Conservation (phyloP, 768 basidiomycete genomes). For the Trametes villosa region DNA sequence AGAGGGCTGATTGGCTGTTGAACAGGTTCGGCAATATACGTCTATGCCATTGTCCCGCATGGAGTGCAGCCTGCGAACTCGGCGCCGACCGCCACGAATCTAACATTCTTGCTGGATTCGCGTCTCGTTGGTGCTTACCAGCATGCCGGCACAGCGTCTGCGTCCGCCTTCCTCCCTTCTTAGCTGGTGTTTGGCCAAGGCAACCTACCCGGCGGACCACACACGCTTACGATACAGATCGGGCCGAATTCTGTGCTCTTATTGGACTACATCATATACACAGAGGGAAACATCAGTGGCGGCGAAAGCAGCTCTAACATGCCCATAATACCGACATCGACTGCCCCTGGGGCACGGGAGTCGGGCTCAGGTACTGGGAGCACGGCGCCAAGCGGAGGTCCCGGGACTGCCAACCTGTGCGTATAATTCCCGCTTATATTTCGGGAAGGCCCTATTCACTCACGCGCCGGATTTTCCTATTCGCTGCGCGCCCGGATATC, state of each 20-base stretch:
- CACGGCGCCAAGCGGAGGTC: slow-evolving; percentile 30
- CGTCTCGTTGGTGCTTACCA: slow-evolving; percentile 34
- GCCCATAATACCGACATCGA: slow-evolving; percentile 15
- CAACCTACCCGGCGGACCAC: slow-evolving; percentile 43
- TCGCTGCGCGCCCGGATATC: slow-evolving; percentile 28
- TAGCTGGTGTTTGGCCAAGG: slow-evolving; percentile 43
- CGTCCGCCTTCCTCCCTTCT: slow-evolving; percentile 37
- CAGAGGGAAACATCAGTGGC: slow-evolving; percentile 14
- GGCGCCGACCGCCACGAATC: slow-evolving; percentile 46
- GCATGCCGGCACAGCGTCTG: slow-evolving; percentile 33
- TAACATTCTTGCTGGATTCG: slow-evolving; percentile 50
- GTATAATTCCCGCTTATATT: slow-evolving; percentile 41
- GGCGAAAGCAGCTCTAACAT: slow-evolving; percentile 20
- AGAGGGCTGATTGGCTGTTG: slow-evolving; percentile 8
- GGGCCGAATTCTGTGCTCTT: slow-evolving; percentile 50
- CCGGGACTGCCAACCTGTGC: slow-evolving; percentile 35
- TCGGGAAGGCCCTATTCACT: slow-evolving; percentile 34
- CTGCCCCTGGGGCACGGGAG: slow-evolving; percentile 19
- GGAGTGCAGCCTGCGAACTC: slow-evolving; percentile 29
- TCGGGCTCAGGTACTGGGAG: slow-evolving; percentile 27
- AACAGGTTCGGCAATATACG: slow-evolving; percentile 53
- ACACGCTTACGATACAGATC: slow-evolving; percentile 49
- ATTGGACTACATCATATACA: slow-evolving; percentile 54
- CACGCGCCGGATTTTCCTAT: slow-evolving; percentile 33
- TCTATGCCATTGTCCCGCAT: slow-evolving; percentile 47